phyloP scores from a whole-genome alignment of 768 basidiomycete species.

The Mycena epipterygia region DNA sequence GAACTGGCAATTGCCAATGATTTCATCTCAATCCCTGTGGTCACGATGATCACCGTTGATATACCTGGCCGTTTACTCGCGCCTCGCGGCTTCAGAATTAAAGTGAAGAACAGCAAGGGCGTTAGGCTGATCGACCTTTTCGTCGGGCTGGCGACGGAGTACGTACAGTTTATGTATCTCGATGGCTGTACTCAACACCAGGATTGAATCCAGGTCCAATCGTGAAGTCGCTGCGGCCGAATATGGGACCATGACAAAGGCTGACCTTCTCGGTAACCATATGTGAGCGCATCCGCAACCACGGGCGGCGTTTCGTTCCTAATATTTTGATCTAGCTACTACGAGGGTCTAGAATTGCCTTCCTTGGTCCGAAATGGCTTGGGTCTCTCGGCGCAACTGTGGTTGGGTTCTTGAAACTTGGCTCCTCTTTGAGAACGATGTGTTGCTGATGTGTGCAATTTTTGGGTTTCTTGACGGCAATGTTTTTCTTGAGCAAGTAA shows the following conservation, averaged over 20 bases:
- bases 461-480: too few species aligned
- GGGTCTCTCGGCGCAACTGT: background rate
- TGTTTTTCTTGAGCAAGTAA: too few species aligned
- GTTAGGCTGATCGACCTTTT: background rate
- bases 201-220: background rate
- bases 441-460: too few species aligned
- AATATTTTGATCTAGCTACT: background rate
- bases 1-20: background rate
- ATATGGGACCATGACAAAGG: background rate
- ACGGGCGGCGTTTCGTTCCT: background rate
- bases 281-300: background rate
- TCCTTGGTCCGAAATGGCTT: background rate
- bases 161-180: background rate
- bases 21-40: slow-evolving; percentile 7
- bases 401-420: background rate
- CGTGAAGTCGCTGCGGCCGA: background rate
- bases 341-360: background rate
- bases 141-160: background rate
- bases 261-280: background rate
- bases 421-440: background rate
- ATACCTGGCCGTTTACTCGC: background rate
- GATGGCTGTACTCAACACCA: too few species aligned
- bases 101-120: background rate
- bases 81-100: background rate
- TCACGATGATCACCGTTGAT: background rate